Percentiles rank a stretch among this genome's conserved stretches.
phyloP scores from a whole-genome alignment of 352 stramenopile genomes.

The Globisporangium ultimum region DNA sequence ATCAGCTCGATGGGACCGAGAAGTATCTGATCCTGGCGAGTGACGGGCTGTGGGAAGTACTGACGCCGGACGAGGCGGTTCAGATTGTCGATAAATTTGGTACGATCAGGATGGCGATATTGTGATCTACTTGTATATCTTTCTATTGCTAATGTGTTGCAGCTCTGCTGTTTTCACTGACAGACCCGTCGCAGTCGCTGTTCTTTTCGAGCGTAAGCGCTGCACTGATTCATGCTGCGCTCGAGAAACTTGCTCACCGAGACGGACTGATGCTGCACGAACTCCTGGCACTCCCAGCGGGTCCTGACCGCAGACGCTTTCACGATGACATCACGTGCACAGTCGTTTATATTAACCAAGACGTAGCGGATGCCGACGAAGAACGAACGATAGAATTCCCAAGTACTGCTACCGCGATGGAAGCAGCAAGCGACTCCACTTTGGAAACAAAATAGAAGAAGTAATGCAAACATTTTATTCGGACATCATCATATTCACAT shows the following conservation, averaged over 20 bases:
- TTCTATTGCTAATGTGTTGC: neutral
- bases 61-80: conserved; percentile 58
- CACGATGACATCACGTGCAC: conserved; percentile 84
- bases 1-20: conserved; percentile 51
- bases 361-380: conserved; percentile 4
- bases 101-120: conserved; percentile 15
- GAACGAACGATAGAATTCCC: conserved; percentile 4
- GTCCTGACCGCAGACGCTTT: conserved; percentile 44
- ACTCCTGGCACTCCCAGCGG: conserved; percentile 49
- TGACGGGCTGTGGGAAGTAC: conserved; percentile 81
- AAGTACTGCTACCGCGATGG: conserved; percentile 4
- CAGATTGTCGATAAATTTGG: conserved; percentile 69
- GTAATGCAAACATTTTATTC: conserved; percentile 36
- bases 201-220: conserved; percentile 58
- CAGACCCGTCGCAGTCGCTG: conserved; percentile 38
- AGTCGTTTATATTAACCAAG: conserved; percentile 52
- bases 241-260: conserved; percentile 69
- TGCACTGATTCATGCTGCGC: conserved; percentile 61
- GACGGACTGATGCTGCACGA: conserved; percentile 73
- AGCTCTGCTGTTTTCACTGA: neutral
- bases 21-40: conserved; percentile 78
- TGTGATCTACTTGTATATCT: neutral
- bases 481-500: conserved; percentile 95
- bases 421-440: neutral
- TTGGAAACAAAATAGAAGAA: conserved; percentile 8